phyloP scores from a whole-genome alignment of 805 yeast species.

The Debaryomyces hansenii region DNA sequence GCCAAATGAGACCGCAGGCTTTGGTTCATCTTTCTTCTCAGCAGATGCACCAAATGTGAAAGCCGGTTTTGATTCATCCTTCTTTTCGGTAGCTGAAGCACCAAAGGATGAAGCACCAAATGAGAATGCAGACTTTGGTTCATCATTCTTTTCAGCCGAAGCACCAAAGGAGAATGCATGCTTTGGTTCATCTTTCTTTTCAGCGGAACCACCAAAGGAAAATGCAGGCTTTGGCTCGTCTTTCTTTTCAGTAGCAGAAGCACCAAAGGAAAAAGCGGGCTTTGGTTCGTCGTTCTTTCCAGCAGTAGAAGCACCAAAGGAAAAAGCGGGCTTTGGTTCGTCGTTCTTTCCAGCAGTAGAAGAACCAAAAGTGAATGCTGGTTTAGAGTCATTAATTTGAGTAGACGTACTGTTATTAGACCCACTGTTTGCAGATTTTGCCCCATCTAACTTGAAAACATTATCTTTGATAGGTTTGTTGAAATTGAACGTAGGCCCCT shows the following conservation, averaged over 20 bases:
- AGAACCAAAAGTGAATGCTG: too few species aligned
- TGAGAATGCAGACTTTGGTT: constrained; percentile 16
- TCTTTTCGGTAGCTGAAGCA: constrained; percentile 4
- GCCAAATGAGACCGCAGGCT: constrained; percentile 25
- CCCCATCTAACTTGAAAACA: constrained; percentile 24
- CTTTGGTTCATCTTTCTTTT: constrained; percentile 11
- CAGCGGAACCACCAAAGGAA: constrained; percentile 14
- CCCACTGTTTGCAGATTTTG: background rate
- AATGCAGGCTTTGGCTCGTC: constrained; percentile 18
- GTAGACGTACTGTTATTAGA: background rate
- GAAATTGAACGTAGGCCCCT: constrained; percentile 69
- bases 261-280: constrained; percentile 25
- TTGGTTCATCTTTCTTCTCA: constrained; percentile 2
- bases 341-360: too few species aligned
- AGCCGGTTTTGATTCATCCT: constrained; percentile 17
- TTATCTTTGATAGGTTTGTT: constrained; percentile 36
- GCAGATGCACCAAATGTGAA: constrained; percentile 18
- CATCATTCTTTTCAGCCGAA: constrained; percentile 2
- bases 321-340: constrained; percentile 15
- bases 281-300: constrained; percentile 14
- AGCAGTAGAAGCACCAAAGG: constrained; percentile 30
- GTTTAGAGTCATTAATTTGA: too few species aligned
- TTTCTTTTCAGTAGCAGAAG: constrained; percentile 6
- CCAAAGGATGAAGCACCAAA: constrained; percentile 26
- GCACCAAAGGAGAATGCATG: constrained; percentile 21